phyloP scores from a whole-genome alignment of 768 basidiomycete genomes.

The Galerina sulciceps region DNA sequence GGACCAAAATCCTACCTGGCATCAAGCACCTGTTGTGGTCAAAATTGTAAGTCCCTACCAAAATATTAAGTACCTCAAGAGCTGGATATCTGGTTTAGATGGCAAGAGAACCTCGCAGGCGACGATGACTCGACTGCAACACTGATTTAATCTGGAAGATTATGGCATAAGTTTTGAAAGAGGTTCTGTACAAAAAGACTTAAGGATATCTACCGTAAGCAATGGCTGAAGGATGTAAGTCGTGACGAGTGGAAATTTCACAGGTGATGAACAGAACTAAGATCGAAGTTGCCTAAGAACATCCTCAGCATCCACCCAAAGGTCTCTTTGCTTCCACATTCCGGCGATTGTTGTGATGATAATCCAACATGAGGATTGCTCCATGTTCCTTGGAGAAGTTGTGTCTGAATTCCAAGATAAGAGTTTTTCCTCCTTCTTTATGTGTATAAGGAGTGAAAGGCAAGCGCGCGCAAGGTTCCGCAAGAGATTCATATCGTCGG shows the following conservation, averaged over 20 bases:
- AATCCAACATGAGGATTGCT: conserved; percentile 72
- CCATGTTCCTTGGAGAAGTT: conserved; percentile 25
- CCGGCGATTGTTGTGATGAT: conserved; percentile 65
- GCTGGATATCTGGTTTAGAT: conserved; percentile 14
- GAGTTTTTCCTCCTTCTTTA: conserved; percentile 24
- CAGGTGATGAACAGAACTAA: not conserved
- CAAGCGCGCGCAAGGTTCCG: conserved; percentile 79
- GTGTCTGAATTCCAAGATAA: conserved; percentile 5
- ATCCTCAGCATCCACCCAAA: conserved; percentile 79
- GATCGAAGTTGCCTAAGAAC: conserved; percentile 33
- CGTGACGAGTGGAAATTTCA: not conserved
- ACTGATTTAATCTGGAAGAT: not conserved
- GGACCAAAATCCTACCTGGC: conserved; percentile 28
- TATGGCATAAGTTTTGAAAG: not conserved
- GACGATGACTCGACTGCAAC: not conserved
- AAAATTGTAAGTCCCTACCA: conserved; percentile 21
- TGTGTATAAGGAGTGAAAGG: conserved; percentile 51
- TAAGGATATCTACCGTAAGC: not conserved
- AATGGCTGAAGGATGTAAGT: too few relatives aligned
- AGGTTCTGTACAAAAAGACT: not conserved
- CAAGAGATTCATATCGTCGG: conserved; percentile 78
- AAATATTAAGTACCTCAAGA: not conserved
- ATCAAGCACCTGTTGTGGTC: conserved; percentile 21
- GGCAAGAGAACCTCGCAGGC: conserved; percentile 20
- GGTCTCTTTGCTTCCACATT: conserved; percentile 79